Percentiles rank a stretch among this genome's conserved stretches.
Evolutionary conservation across 352 stramenopile genomes (phyloP).

Genomic region (Globisporangium megalacanthum): DNA sequence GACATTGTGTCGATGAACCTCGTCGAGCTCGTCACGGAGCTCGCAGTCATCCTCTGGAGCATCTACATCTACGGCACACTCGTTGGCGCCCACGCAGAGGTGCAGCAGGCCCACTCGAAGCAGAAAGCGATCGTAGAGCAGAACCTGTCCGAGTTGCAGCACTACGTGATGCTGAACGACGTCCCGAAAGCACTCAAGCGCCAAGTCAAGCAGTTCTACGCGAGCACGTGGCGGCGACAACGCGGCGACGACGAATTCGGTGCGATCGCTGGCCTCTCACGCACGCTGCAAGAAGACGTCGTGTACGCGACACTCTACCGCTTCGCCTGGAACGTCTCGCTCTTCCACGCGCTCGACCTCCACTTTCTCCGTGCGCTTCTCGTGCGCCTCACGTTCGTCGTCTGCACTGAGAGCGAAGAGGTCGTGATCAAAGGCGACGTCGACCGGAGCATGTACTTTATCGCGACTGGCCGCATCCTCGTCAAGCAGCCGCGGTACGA

Average conservation of each 20-base stretch:
- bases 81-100: slow-evolving; percentile 47
- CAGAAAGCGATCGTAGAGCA: slow-evolving; percentile 59
- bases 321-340: slow-evolving; percentile 45
- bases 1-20: slow-evolving; percentile 70
- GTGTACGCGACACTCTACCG: slow-evolving; percentile 41
- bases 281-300: slow-evolving; percentile 51
- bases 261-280: slow-evolving; percentile 39
- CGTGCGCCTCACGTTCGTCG: slow-evolving; percentile 47
- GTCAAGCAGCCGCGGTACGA: slow-evolving; percentile 51
- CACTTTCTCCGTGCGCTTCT: slow-evolving; percentile 59
- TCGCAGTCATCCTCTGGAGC: slow-evolving; percentile 46
- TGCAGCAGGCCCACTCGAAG: slow-evolving; percentile 38
- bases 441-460: slow-evolving; percentile 79
- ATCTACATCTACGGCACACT: slow-evolving; percentile 74
- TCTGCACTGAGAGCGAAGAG: slow-evolving; percentile 61
- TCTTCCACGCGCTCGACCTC: slow-evolving; percentile 47
- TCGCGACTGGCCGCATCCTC: slow-evolving; percentile 48
- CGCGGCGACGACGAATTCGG: slow-evolving; percentile 52
- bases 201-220: slow-evolving; percentile 72
- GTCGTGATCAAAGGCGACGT: slow-evolving; percentile 70
- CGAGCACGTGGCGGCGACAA: slow-evolving; percentile 45
- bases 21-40: slow-evolving; percentile 49
- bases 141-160: slow-evolving; percentile 54
- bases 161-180: slow-evolving; percentile 65
- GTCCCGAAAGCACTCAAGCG: slow-evolving; percentile 59